Evolutionary conservation across 2,329 filamentous ascomycete species (phyloP).

Genomic region (Elsinoe ampelina): DNA sequence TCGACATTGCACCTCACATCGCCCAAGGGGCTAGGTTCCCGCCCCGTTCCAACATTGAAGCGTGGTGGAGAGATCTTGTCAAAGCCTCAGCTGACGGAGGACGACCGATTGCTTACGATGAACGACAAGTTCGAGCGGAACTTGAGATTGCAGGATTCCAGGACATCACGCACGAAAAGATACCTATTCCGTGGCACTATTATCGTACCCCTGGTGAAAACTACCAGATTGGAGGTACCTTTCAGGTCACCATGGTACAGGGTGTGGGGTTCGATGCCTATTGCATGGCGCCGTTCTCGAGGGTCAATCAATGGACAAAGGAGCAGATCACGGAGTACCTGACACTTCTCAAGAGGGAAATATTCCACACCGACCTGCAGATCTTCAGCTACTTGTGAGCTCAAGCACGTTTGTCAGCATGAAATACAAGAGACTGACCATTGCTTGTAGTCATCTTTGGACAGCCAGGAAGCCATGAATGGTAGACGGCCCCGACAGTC

Average conservation of each 20-base stretch:
- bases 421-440: background rate
- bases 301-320: slow-evolving; percentile 39
- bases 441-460: background rate
- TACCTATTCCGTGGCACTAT: slow-evolving; percentile 62
- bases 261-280: slow-evolving; percentile 57
- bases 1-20: slow-evolving; percentile 69
- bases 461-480: slow-evolving; percentile 5
- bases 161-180: slow-evolving; percentile 62
- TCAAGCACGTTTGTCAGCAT: background rate
- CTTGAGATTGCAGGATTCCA: slow-evolving; percentile 67
- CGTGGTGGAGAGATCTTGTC: slow-evolving; percentile 61
- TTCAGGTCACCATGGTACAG: slow-evolving; percentile 67
- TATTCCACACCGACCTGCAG: slow-evolving; percentile 25
- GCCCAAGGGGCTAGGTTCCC: slow-evolving; percentile 54
- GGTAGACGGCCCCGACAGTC: background rate
- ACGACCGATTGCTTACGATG: slow-evolving; percentile 57
- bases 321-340: slow-evolving; percentile 54
- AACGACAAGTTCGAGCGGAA: slow-evolving; percentile 46
- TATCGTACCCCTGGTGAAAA: slow-evolving; percentile 58
- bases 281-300: slow-evolving; percentile 51
- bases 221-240: slow-evolving; percentile 68
- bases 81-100: slow-evolving; percentile 55
- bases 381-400: slow-evolving; percentile 7
- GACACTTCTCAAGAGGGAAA: slow-evolving; percentile 55
- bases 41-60: slow-evolving; percentile 45